phyloP scores from a whole-genome alignment of 2,329 filamentous ascomycete species.

The Epichloe sp. region DNA sequence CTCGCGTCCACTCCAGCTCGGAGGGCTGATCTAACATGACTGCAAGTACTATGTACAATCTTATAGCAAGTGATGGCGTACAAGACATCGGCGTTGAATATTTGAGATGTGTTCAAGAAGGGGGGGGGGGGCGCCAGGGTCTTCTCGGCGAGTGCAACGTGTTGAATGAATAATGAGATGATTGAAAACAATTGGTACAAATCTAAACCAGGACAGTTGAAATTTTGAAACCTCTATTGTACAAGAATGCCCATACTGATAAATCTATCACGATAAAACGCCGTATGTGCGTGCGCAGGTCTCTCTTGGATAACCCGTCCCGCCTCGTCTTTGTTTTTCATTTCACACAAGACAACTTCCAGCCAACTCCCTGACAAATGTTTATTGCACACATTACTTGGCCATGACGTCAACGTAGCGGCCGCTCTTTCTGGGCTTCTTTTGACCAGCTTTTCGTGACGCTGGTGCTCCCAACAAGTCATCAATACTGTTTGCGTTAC shows the following conservation, averaged over 20 bases:
- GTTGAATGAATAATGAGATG: background rate
- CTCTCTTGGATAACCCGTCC: background rate
- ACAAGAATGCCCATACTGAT: conserved; percentile 3
- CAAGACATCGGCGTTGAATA: background rate
- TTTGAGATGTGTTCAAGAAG: background rate
- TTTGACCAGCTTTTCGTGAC: conserved; percentile 50
- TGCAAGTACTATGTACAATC: conserved; percentile 31
- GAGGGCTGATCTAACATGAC: conserved; percentile 11
- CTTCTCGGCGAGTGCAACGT: background rate
- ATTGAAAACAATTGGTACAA: background rate
- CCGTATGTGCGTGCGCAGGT: background rate
- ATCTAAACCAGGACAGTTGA: background rate
- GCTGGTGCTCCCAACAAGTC: conserved; percentile 70
- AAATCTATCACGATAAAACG: conserved; percentile 1
- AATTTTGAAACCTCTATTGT: background rate
- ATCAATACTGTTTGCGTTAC: conserved; percentile 88
- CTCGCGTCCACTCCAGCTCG: background rate
- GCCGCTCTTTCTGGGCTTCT: conserved; percentile 68
- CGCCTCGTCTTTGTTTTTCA: background rate
- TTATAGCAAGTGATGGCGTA: conserved; percentile 18
- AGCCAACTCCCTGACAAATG: no score
- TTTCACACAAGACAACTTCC: background rate
- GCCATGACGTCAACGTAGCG: conserved; percentile 96
- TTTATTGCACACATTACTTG: conserved; percentile 27
- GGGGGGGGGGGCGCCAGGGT: background rate